Conservation (phyloP, 2,329 filamentous ascomycete genomes). For the Sordariomycetes sp. region DNA sequence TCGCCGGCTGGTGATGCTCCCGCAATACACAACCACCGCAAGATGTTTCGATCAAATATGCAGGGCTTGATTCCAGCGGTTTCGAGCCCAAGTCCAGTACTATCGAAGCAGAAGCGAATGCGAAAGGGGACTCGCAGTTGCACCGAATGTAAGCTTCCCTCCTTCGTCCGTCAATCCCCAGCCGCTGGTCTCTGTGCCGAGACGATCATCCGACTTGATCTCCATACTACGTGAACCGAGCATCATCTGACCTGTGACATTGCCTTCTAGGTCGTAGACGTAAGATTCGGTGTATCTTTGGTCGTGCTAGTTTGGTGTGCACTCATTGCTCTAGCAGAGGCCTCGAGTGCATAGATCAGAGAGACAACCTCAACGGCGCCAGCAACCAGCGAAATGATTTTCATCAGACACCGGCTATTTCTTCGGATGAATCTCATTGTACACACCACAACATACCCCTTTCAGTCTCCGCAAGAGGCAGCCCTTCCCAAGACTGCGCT, state of each 20-base stretch:
- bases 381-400: slow-evolving; percentile 5
- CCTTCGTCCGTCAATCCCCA: not conserved
- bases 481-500: too few relatives aligned
- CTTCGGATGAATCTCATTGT: slow-evolving; percentile 2
- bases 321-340: slow-evolving; percentile 20
- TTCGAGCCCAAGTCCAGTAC: slow-evolving; percentile 3
- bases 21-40: not conserved
- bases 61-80: slow-evolving; percentile 4
- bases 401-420: slow-evolving; percentile 3
- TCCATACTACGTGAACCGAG: too few relatives aligned
- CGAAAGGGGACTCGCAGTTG: slow-evolving; percentile 16
- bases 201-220: too few relatives aligned
- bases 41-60: not conserved
- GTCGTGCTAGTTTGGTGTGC: slow-evolving; percentile 28
- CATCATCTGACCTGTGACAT: not conserved
- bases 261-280: slow-evolving; percentile 28
- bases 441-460: not conserved
- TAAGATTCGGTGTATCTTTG: slow-evolving; percentile 34
- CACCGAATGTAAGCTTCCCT: slow-evolving; percentile 11
- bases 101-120: slow-evolving; percentile 10
- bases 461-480: not conserved
- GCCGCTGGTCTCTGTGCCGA: too few relatives aligned
- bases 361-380: too few relatives aligned
- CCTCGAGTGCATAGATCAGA: slow-evolving; percentile 8
- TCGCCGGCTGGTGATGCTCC: not conserved